Evolutionary conservation across 2,329 filamentous ascomycete species (phyloP), one percentile per base, ranked within the genome.

Genomic region (Akanthomyces dipterigenus): DNA sequence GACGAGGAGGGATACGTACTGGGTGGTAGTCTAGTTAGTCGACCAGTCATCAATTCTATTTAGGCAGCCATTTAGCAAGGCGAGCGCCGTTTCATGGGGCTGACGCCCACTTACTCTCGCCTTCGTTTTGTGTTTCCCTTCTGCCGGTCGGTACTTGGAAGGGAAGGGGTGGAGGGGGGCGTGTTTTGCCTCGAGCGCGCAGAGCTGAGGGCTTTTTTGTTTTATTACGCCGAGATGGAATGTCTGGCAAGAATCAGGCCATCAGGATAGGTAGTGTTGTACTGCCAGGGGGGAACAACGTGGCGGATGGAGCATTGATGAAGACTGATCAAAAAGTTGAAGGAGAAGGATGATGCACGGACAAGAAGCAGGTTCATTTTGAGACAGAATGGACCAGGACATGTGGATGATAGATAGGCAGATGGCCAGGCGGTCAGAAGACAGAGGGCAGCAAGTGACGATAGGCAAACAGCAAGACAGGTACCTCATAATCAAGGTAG

Each of bases 101-200:
- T 55, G 51, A 55, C 24, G 38, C 31, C 50, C 31, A 38, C 49
- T 43, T 14, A 9, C 28, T 6, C 26, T 34, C 31, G 2, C 28
- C 20, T 43, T 43, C 14, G 8, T 43, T 38, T 38, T 16, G 36
- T 5, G 4, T 16, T 7, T 11, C 8, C 36, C 36, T 34, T 34
- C 36, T 43, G 40, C 31, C 31, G 24, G 45, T 28, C 45, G 45
- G 45, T 48, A 48, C 45, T 38, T 38, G 12, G 2, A 11, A 20
- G 8, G 43, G 45, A 18, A 26, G 22, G 24, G 26, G 45, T 8
- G 22, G 16, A 8, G 20, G 36, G 36, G 38, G 34, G 50, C 36
- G 34, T 55, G 51, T 55, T 28, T 55, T 55, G 51, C 51, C 51
- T 55, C 20, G 51, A n/a, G 50, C 50, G 51, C 51, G 43, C 51